Conservation (phyloP, 176 grass and related monocot genomes). For the Triticum timopheevii region DNA sequence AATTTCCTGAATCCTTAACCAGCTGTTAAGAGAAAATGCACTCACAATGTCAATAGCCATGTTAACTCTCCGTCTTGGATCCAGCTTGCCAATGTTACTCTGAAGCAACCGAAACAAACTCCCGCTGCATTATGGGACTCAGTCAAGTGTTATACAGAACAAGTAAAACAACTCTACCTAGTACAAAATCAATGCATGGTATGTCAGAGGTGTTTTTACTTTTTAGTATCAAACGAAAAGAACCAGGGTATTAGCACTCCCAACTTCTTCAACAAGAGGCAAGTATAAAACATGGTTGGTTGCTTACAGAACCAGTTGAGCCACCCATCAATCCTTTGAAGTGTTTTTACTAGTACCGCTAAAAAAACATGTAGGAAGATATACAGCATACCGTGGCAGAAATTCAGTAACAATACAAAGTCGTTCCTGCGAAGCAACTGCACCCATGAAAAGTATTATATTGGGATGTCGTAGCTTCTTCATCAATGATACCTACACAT, state of each 20-base stretch:
- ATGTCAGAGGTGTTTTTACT: background rate
- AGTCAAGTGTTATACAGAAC: background rate
- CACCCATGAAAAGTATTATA: constrained; percentile 94
- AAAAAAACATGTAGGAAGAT: background rate
- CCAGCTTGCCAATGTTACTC: constrained; percentile 61
- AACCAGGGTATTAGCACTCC: background rate
- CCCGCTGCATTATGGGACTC: constrained; percentile 51
- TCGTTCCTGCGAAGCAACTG: constrained; percentile 65
- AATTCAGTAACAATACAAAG: constrained; percentile 92
- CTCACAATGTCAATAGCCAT: constrained; percentile 92
- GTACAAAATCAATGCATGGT: background rate
- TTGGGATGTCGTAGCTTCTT: constrained; percentile 94
- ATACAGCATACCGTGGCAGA: constrained; percentile 63
- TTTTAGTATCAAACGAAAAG: background rate
- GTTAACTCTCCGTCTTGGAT: constrained; percentile 62
- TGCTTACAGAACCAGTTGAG: background rate
- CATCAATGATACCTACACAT: constrained; percentile 76
- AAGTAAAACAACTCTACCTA: background rate
- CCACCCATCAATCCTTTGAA: background rate
- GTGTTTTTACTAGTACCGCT: background rate
- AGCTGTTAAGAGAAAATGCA: constrained; percentile 24
- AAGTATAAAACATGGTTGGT: background rate
- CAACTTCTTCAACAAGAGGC: background rate
- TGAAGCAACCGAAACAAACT: constrained; percentile 90
- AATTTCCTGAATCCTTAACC: background rate